These are phyloP conservation scores for Pulveroboletus sp. DNA, from an alignment of 768 basidiomycete genomes.

Conservation along the genomic window DNA sequence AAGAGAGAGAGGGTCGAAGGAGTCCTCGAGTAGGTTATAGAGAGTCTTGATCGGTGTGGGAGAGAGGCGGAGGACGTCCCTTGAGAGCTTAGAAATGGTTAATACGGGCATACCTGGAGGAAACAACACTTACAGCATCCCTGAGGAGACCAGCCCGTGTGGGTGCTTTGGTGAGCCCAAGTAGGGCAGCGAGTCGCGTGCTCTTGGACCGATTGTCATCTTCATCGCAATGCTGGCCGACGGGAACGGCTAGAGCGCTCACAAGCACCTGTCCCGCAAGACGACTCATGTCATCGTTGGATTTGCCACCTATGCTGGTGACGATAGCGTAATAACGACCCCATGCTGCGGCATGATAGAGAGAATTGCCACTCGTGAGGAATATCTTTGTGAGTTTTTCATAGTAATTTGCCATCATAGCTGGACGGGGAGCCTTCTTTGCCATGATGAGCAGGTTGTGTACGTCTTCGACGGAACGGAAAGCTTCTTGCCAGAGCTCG, in stretches of 20 bases:
- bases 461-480: constrained; percentile 96
- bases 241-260: constrained; percentile 89
- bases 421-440: constrained; percentile 86
- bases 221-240: constrained; percentile 54
- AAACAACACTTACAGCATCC: constrained; percentile 64
- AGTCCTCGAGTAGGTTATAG: constrained; percentile 85
- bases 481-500: constrained; percentile 98
- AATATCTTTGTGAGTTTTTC: constrained; percentile 97
- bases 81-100: constrained; percentile 54
- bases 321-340: constrained; percentile 75
- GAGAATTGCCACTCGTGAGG: constrained; percentile 87
- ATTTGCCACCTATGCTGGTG: constrained; percentile 65
- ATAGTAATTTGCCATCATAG: constrained; percentile 99
- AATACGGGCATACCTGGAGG: background rate
- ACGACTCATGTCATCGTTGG: constrained; percentile 71
- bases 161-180: constrained; percentile 79
- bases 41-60: constrained; percentile 69
- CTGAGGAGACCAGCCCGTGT: constrained; percentile 81
- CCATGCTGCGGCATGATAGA: constrained; percentile 98
- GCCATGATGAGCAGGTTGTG: constrained; percentile 92
- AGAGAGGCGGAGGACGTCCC: constrained; percentile 77
- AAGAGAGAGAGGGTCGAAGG: constrained; percentile 88
- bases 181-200: constrained; percentile 74
- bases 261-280: constrained; percentile 90
- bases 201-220: constrained; percentile 61